Base-by-base conservation (phyloP, 768 basidiomycete genomes). In the Boletus rubescentipes region DNA sequence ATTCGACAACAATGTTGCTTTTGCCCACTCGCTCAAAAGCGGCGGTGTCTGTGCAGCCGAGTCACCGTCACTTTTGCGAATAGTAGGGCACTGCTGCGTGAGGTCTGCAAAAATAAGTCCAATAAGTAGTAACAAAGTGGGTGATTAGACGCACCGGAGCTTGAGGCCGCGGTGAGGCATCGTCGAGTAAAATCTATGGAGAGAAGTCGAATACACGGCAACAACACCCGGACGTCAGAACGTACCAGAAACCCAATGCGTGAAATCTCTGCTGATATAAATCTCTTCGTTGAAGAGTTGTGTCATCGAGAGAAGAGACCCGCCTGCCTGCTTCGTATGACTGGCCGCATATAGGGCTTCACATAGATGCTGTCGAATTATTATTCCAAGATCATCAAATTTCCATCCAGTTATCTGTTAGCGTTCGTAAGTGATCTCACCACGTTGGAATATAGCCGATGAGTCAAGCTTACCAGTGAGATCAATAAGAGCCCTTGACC, bases 351-450 rank as follows among this genome's bases (percentile, higher is more conserved):
- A 26, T 26, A 26, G 26, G 26, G 49, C 40, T 20, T 57, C 55
- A 15, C 58, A 60, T 14, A 53, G 32, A n/a, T 40, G 26, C 9
- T 45, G 44, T 16, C 8, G 46, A 29, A 54, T 36, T 3, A 12
- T 37, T 14, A 51, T 37, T 1, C 4, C n/a, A 7, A 57, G 23
- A 36, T 30, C 6, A 10, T 57, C 52, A 38, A 57, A 54, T 1
- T 26, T 46, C 55, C 55, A 60, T 14, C 55, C 59, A 3, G 29
- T 50, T 18, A 60, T 50, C 59, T 60, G 29, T 32, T n/a, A 44
- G n/a, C 5, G 9, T 36, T 5, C 6, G 5, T 15, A 4, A 23
- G 0, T 7, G 5, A 9, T 15, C n/a, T 26, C 26, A 6, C 3
- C 6, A 16, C 5, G 32, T 3, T 7, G 18, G 2, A 15, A 31